Conservation (phyloP, 768 basidiomycete genomes). For the Hygrocybe coccinea region DNA sequence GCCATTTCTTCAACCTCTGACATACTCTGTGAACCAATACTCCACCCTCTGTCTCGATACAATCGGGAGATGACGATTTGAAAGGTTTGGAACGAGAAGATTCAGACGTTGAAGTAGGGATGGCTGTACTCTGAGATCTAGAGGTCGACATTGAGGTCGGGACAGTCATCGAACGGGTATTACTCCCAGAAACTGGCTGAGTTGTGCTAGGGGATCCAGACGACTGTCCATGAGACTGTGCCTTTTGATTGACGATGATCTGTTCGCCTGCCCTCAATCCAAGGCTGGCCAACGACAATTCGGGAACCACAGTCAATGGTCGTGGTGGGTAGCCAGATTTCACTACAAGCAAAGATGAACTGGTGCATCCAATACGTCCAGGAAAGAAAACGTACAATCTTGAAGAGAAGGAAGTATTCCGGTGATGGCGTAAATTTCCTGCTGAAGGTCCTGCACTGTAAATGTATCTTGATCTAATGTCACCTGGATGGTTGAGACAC, state of each 20-base stretch:
- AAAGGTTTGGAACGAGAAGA: slow-evolving; percentile 2
- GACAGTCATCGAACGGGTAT: slow-evolving; percentile 2
- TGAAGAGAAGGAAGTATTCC: slow-evolving; percentile 74
- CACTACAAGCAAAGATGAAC: slow-evolving; percentile 39
- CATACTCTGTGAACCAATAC: slow-evolving; percentile 70
- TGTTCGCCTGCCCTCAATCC: slow-evolving; percentile 79
- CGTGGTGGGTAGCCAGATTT: slow-evolving; percentile 84
- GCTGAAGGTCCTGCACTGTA: slow-evolving; percentile 72
- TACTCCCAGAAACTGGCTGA: neutral
- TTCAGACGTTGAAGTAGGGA: slow-evolving; percentile 3
- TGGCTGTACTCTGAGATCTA: slow-evolving; percentile 13
- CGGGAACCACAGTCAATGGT: slow-evolving; percentile 63
- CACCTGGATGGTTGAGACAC: slow-evolving; percentile 72
- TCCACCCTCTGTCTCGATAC: slow-evolving; percentile 56
- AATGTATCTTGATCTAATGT: slow-evolving; percentile 47
- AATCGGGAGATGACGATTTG: slow-evolving; percentile 18
- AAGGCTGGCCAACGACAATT: slow-evolving; percentile 69
- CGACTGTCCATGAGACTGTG: slow-evolving; percentile 18
- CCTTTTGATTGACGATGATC: slow-evolving; percentile 64
- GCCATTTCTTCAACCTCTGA: neutral
- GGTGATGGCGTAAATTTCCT: slow-evolving; percentile 59
- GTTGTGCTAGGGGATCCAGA: neutral
- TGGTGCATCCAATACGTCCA: slow-evolving; percentile 6
- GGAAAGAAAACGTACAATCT: slow-evolving; percentile 53
- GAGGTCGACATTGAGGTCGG: slow-evolving; percentile 14